Evolutionary conservation across 176 grass and related monocot genomes (phyloP).

Genomic region (Saccharum officinarum): DNA sequence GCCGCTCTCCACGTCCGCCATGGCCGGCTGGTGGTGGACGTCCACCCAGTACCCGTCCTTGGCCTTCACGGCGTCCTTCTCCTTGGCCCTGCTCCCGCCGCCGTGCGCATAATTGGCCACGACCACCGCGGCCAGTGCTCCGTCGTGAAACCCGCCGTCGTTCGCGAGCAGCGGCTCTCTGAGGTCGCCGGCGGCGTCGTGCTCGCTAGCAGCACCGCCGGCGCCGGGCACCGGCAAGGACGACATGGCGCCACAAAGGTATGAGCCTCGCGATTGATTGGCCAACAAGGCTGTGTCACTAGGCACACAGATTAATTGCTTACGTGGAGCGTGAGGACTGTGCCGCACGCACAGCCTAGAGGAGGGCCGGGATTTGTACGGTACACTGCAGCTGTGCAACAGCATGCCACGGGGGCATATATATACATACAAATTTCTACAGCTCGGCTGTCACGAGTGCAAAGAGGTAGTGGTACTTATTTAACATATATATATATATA

Average conservation of each 20-base stretch:
- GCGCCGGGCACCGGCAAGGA: background rate
- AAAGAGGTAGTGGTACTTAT: background rate
- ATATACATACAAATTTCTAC: background rate
- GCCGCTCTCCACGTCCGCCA: slow-evolving; percentile 17
- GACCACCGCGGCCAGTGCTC: background rate
- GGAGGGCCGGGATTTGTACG: background rate
- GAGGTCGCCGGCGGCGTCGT: background rate
- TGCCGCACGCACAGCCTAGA: background rate
- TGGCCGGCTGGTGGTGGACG: background rate
- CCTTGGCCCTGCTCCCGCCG: background rate
- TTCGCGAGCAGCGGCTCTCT: slow-evolving; percentile 13
- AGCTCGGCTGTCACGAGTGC: background rate
- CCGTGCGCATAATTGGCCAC: background rate
- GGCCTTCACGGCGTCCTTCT: background rate
- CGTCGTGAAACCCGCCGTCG: background rate
- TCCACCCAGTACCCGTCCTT: slow-evolving; percentile 37
- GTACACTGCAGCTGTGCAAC: background rate
- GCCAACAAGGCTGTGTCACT: background rate
- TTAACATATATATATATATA: too few relatives aligned
- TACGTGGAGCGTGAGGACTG: background rate
- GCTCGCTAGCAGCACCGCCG: too few relatives aligned
- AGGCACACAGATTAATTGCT: background rate
- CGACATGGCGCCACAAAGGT: slow-evolving; percentile 9
- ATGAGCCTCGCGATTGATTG: background rate
- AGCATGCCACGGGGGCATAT: background rate